phyloP scores from a whole-genome alignment of 768 basidiomycete species.

The Ephemerocybe angulata region DNA sequence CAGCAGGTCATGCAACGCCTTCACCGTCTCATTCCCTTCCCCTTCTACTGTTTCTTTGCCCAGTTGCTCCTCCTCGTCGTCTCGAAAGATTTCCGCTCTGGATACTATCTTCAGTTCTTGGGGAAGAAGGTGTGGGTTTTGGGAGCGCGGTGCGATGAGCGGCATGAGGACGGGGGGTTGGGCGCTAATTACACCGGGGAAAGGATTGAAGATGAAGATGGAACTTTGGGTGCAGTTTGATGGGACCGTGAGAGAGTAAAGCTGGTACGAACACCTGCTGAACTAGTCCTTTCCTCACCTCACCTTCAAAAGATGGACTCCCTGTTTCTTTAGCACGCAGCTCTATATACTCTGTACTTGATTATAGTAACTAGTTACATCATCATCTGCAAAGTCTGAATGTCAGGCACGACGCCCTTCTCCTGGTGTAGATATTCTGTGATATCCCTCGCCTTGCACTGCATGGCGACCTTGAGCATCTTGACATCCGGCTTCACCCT shows the following conservation, averaged over 20 bases:
- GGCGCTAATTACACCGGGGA: no score
- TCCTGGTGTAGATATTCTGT: constrained; percentile 66
- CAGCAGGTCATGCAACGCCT: not conserved
- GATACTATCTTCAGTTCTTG: not conserved
- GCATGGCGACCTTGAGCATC: constrained; percentile 68
- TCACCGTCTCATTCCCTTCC: not conserved
- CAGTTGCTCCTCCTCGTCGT: not conserved
- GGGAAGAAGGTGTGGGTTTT: constrained; percentile 43
- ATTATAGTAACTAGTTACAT: no score
- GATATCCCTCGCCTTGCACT: constrained; percentile 62
- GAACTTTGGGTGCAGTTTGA: no score
- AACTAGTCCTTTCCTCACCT: no score
- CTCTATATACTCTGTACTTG: no score
- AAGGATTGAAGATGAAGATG: no score
- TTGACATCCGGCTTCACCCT: constrained; percentile 47
- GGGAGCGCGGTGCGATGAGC: constrained; percentile 39
- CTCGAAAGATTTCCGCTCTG: constrained; percentile 15
- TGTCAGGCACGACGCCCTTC: constrained; percentile 71
- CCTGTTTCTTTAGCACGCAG: no score
- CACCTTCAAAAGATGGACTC: no score
- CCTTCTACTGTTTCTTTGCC: not conserved
- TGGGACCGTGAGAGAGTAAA: no score
- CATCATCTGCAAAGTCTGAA: constrained; percentile 48
- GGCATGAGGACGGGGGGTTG: no score
- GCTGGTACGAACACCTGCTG: no score